phyloP scores from a whole-genome alignment of 768 basidiomycete genomes.

The Cantharellus anzutake region DNA sequence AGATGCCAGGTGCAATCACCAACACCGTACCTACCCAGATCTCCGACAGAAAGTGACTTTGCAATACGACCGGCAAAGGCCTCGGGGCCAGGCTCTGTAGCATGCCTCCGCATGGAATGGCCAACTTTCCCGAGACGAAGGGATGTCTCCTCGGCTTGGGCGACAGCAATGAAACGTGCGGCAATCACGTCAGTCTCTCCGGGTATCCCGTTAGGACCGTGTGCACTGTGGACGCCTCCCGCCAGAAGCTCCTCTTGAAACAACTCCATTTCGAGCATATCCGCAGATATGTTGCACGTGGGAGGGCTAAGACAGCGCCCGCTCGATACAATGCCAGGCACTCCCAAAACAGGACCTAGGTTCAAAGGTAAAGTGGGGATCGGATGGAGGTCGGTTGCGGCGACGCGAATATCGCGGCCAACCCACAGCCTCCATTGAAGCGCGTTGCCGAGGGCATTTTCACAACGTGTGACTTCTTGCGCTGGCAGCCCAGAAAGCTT shows the following conservation, averaged over 20 bases:
- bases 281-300: neutral
- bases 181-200: neutral
- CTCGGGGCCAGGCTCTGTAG: neutral
- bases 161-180: neutral
- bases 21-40: too few relatives aligned
- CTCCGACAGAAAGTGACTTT: too few relatives aligned
- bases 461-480: constrained; percentile 72
- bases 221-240: neutral
- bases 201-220: neutral
- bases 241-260: neutral
- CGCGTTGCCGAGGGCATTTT: constrained; percentile 70
- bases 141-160: neutral
- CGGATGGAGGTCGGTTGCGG: neutral
- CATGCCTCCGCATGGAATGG: neutral
- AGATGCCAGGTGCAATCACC: too few relatives aligned
- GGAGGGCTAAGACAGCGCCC: neutral
- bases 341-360: neutral
- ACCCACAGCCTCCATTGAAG: constrained; percentile 90
- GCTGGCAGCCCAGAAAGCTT: constrained; percentile 79
- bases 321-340: neutral
- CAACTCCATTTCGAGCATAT: neutral
- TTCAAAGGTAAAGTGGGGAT: neutral
- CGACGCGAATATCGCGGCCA: constrained; percentile 19
- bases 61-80: too few relatives aligned
- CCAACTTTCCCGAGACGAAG: neutral